Percentiles rank a stretch among this genome's conserved stretches.
These are phyloP conservation scores for Pyrenula massariospora DNA, from an alignment of 495 filamentous ascomycete genomes.

Conservation along the genomic window DNA sequence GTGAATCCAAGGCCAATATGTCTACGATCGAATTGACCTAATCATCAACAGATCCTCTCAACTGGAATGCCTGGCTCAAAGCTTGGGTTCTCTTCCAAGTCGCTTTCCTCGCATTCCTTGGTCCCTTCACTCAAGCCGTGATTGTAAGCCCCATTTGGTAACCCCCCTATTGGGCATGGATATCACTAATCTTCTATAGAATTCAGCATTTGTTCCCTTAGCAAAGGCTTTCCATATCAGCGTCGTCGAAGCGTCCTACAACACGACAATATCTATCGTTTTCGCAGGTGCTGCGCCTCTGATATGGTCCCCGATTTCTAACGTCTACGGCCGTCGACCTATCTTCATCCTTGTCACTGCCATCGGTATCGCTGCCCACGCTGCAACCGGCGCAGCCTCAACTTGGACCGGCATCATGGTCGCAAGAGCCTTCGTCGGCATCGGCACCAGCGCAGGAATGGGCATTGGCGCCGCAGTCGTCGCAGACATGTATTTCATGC, in stretches of 20 bases:
- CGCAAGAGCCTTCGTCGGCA: conserved; percentile 35
- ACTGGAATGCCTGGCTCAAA: conserved; percentile 1
- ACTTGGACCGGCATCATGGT: conserved; percentile 28
- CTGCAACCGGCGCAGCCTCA: conserved; percentile 29
- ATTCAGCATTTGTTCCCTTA: not conserved
- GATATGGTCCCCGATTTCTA: conserved; percentile 45
- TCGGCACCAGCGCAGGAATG: conserved; percentile 42
- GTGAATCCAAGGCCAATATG: not conserved
- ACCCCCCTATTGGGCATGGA: not conserved
- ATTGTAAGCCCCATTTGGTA: conserved; percentile 6
- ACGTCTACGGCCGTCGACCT: conserved; percentile 41
- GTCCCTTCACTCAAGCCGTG: conserved; percentile 28
- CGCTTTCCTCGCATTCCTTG: conserved; percentile 9
- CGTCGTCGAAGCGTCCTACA: conserved; percentile 15
- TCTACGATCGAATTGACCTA: not conserved
- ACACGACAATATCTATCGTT: conserved; percentile 38
- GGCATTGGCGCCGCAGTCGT: conserved; percentile 44
- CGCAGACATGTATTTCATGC: conserved; percentile 39
- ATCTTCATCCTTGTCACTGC: conserved; percentile 37
- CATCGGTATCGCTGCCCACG: conserved; percentile 29
- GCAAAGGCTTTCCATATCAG: not conserved
- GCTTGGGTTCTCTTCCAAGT: not conserved
- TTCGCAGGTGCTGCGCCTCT: conserved; percentile 35
- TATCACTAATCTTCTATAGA: not conserved
- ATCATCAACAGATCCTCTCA: not conserved